Percentiles rank a stretch among this genome's conserved stretches.
These are phyloP conservation scores for Leccinum cinnamomeum DNA, from an alignment of 1,284 basidiomycete genomes.

Conservation along the genomic window DNA sequence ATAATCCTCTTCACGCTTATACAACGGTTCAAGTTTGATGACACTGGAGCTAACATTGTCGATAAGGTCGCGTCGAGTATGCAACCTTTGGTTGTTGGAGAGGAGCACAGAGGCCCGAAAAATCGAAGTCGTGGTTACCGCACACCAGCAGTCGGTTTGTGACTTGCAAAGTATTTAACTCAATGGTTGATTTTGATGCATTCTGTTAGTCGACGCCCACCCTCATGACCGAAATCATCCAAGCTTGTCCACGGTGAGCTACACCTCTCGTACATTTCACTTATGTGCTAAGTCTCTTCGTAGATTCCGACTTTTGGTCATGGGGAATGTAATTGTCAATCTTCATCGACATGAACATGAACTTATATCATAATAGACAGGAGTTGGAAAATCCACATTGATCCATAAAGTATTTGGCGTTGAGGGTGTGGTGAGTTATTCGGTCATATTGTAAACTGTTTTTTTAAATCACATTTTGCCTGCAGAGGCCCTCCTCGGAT, in stretches of 20 bases:
- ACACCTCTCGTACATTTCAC: not conserved
- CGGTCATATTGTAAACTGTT: not conserved
- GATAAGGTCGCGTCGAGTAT: slow-evolving; percentile 9
- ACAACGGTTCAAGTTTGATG: slow-evolving; percentile 7
- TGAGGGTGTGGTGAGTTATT: slow-evolving; percentile 9
- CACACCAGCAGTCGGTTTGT: slow-evolving; percentile 8
- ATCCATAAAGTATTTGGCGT: slow-evolving; percentile 18
- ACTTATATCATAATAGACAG: slow-evolving; percentile 10
- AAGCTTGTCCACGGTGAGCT: slow-evolving; percentile 11
- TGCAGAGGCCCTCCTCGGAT: slow-evolving; percentile 8
- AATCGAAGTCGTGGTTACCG: slow-evolving; percentile 12
- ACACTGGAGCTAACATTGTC: not conserved
- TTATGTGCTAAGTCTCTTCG: not conserved
- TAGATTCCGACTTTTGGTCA: slow-evolving; percentile 21
- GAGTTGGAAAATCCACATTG: slow-evolving; percentile 21
- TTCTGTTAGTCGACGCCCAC: not conserved
- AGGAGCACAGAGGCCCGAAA: slow-evolving; percentile 13
- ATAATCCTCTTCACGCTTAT: slow-evolving; percentile 9
- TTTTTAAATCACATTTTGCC: not conserved
- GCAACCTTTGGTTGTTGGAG: slow-evolving; percentile 13
- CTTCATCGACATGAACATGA: not conserved
- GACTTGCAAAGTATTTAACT: not conserved
- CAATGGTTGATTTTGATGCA: not conserved
- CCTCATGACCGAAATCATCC: slow-evolving; percentile 2
- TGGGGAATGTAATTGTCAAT: slow-evolving; percentile 13